Conservation (phyloP, 805 yeast genomes). For the Hanseniaspora osmophila region DNA sequence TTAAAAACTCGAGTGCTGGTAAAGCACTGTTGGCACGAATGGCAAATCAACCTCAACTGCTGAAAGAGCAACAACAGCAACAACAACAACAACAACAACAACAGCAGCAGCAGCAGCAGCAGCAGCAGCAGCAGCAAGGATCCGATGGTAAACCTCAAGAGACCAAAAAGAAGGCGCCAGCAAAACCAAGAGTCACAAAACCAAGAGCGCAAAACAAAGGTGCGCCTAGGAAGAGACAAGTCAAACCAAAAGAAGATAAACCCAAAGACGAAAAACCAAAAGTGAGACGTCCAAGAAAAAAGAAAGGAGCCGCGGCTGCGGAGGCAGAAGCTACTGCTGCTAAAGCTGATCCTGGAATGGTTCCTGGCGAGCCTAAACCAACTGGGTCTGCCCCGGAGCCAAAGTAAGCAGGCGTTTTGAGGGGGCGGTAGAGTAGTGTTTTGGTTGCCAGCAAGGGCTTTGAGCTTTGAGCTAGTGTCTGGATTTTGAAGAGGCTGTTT, state of each 20-base stretch:
- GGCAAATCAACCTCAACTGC: slow-evolving; percentile 33
- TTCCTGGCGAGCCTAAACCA: too few species aligned
- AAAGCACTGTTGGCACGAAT: not conserved
- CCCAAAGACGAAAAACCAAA: not conserved
- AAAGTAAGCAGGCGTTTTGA: too few species aligned
- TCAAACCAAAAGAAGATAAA: not conserved
- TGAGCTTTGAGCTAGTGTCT: too few species aligned
- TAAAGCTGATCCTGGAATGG: too few species aligned
- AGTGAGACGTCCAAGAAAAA: not conserved
- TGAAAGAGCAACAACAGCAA: slow-evolving; percentile 24
- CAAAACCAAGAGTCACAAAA: not conserved
- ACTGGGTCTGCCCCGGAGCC: too few species aligned
- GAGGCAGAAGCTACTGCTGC: not conserved
- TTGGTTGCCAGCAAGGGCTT: too few species aligned
- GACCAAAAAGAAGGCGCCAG: not conserved
- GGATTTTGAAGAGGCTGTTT: too few species aligned
- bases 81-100: slow-evolving; percentile 27
- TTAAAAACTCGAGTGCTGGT: not conserved
- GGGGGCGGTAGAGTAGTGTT: too few species aligned
- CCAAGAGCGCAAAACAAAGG: not conserved
- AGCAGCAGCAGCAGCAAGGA: slow-evolving; percentile 13
- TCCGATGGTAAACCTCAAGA: slow-evolving; percentile 2
- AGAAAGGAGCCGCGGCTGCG: not conserved
- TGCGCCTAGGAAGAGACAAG: not conserved
- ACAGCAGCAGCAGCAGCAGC: slow-evolving; percentile 19